Conservation (phyloP, 139 green algal species). For the Chloropicon primus region DNA sequence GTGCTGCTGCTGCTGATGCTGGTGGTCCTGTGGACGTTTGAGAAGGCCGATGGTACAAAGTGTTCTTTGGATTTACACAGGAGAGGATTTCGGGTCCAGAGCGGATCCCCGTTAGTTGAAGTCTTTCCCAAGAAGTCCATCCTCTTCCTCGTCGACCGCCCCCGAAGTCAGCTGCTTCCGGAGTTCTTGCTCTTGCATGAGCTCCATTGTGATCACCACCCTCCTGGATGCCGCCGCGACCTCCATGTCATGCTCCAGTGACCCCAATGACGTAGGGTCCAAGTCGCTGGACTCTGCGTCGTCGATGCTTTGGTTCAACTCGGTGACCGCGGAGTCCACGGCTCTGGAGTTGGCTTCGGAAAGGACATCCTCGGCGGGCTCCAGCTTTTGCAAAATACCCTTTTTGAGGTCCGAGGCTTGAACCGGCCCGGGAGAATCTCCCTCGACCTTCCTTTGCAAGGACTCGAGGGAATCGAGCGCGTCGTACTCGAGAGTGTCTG, state of each 20-base stretch:
- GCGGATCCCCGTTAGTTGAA: too few relatives aligned
- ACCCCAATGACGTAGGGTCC: neutral
- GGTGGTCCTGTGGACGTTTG: too few relatives aligned
- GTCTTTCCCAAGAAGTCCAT: neutral
- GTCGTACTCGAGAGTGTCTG: neutral
- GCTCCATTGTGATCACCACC: neutral
- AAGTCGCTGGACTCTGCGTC: neutral
- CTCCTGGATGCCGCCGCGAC: neutral
- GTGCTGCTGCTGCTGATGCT: too few relatives aligned
- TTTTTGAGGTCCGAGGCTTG: neutral
- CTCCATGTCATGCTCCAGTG: neutral
- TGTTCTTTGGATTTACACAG: too few relatives aligned
- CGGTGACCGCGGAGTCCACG: neutral
- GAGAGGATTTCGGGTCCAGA: too few relatives aligned
- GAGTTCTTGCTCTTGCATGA: neutral
- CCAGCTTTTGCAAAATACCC: neutral
- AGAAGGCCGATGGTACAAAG: too few relatives aligned
- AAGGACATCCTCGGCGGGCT: neutral
- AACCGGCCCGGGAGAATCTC: neutral
- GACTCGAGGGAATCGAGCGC: neutral
- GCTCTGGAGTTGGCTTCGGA: neutral
- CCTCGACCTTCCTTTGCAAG: neutral
- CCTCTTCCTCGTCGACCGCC: neutral
- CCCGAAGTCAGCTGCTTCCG: neutral
- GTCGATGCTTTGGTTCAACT: neutral